Percentiles rank a stretch among this genome's conserved stretches.
These are phyloP conservation scores for Ganoderma sinense DNA, from an alignment of 1,284 basidiomycete species.

Conservation along the genomic window DNA sequence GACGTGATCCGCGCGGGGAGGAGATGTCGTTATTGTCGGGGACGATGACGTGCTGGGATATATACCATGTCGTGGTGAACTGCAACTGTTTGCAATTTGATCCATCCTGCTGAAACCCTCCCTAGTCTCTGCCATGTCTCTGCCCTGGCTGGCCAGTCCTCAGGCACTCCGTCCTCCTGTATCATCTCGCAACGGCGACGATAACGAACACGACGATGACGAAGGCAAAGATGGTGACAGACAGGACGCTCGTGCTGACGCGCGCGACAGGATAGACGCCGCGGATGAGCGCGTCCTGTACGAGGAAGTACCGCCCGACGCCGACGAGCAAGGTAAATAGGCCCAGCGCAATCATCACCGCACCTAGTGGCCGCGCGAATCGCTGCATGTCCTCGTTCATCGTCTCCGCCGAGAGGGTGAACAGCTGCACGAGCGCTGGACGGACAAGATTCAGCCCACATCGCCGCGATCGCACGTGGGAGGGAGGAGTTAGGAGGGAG, in stretches of 20 bases:
- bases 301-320: constrained; percentile 58
- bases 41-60: constrained; percentile 13
- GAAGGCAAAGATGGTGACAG: constrained; percentile 50
- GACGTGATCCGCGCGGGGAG: not conserved
- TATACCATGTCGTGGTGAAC: constrained; percentile 1
- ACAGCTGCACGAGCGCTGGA: constrained; percentile 64
- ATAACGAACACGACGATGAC: constrained; percentile 57
- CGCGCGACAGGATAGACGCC: constrained; percentile 67
- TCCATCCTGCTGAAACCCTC: not conserved
- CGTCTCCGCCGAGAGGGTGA: constrained; percentile 50
- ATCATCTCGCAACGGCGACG: not conserved
- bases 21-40: constrained; percentile 4
- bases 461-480: not conserved
- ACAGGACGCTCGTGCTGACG: constrained; percentile 51
- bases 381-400: constrained; percentile 41
- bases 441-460: not conserved
- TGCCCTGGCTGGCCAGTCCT: not conserved
- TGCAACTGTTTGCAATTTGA: not conserved
- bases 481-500: not conserved
- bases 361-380: constrained; percentile 64
- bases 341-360: constrained; percentile 57
- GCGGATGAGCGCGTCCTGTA: constrained; percentile 60
- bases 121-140: not conserved
- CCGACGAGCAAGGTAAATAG: constrained; percentile 60
- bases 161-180: not conserved